These are phyloP conservation scores for Porodaedalea pini DNA, from an alignment of 1,284 basidiomycete species.

Conservation along the genomic window DNA sequence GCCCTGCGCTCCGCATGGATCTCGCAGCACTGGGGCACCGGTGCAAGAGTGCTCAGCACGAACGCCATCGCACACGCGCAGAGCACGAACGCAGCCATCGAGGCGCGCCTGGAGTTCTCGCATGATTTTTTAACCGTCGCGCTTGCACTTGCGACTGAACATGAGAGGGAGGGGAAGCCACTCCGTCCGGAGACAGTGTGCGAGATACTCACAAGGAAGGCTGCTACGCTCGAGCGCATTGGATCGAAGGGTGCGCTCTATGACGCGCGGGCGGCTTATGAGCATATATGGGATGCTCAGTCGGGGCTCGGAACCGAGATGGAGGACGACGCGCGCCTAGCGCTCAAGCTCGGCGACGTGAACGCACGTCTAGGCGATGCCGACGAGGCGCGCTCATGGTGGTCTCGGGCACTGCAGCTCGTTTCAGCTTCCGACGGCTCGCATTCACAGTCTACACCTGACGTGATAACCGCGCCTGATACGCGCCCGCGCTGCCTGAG, in stretches of 20 bases:
- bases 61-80: conserved; percentile 36
- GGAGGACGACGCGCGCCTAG: conserved; percentile 36
- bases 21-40: conserved; percentile 68
- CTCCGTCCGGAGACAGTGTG: conserved; percentile 51
- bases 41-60: conserved; percentile 34
- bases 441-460: neutral
- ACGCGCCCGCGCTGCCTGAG: conserved; percentile 33
- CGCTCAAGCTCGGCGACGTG: conserved; percentile 65
- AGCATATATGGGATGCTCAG: conserved; percentile 52
- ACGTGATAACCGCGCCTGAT: conserved; percentile 1
- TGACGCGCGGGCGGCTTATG: conserved; percentile 59
- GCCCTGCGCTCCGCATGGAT: conserved; percentile 76
- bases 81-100: conserved; percentile 41
- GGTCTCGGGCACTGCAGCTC: conserved; percentile 54
- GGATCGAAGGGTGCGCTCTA: conserved; percentile 52
- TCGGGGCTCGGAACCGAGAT: conserved; percentile 33
- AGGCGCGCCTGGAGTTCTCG: conserved; percentile 50
- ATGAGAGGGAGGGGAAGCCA: conserved; percentile 31
- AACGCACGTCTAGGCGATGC: conserved; percentile 49
- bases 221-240: conserved; percentile 64
- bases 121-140: conserved; percentile 53
- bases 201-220: conserved; percentile 62
- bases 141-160: conserved; percentile 9
- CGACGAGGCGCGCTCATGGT: conserved; percentile 61
- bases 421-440: conserved; percentile 22